phyloP scores from a whole-genome alignment of 257 asterid genomes.

The Ophiorrhiza pumila region DNA sequence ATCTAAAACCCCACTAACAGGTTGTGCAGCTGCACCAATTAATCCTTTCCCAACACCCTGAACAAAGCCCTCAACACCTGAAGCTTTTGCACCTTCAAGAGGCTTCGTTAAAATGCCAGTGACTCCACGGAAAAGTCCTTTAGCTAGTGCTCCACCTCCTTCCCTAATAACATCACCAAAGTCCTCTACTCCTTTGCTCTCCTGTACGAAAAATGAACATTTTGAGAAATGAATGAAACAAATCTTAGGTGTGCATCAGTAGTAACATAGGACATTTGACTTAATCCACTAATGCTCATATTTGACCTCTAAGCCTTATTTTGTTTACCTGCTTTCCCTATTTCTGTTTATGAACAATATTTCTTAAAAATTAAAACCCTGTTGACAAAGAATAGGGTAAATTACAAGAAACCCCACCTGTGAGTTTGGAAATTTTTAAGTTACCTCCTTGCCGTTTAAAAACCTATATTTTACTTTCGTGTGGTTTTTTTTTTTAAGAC shows the following conservation, averaged over 20 bases:
- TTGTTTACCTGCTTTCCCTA: not conserved
- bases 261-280: not conserved
- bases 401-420: too few species aligned
- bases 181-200: constrained; percentile 95
- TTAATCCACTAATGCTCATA: not conserved
- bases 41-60: constrained; percentile 99
- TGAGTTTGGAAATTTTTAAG: too few species aligned
- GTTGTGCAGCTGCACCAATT: constrained; percentile 99
- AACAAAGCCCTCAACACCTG: constrained; percentile 99
- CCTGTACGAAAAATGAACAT: constrained; percentile 41
- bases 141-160: constrained; percentile 98
- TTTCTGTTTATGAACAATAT: not conserved
- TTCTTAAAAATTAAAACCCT: not conserved
- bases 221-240: not conserved
- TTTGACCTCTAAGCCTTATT: not conserved
- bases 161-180: constrained; percentile 95
- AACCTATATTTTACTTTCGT: too few species aligned
- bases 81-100: constrained; percentile 98
- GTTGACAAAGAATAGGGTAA: too few species aligned
- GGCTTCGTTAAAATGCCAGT: constrained; percentile 98
- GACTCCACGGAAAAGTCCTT: constrained; percentile 94
- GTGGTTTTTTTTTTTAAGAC: too few species aligned
- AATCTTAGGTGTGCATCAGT: not conserved
- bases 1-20: constrained; percentile 96
- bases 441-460: too few species aligned